Conservation (phyloP, 2,329 filamentous ascomycete genomes). For the Clarireedia homoeocarpa region DNA sequence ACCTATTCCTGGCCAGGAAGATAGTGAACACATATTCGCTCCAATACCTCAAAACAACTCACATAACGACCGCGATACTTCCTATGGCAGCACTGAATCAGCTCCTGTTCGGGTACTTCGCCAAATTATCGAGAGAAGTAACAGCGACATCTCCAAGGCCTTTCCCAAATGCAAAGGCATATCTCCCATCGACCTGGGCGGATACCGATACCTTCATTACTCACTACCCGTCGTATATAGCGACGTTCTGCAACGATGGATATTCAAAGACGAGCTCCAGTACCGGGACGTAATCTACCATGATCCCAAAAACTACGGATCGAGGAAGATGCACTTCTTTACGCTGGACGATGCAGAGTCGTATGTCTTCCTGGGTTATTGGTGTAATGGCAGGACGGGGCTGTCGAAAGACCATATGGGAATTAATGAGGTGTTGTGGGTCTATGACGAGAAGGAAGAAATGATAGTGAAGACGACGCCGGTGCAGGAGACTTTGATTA, state of each 20-base stretch:
- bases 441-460: neutral
- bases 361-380: constrained; percentile 1
- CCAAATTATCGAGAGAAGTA: neutral
- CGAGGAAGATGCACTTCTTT: neutral
- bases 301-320: no score
- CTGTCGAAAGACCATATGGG: neutral
- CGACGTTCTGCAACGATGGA: constrained; percentile 11
- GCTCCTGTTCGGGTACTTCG: neutral
- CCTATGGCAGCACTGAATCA: neutral
- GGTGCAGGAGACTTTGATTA: no score
- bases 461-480: constrained; percentile 4
- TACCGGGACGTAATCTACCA: constrained; percentile 1
- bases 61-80: no score
- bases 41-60: neutral
- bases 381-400: neutral
- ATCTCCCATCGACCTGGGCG: neutral
- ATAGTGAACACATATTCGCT: constrained; percentile 12
- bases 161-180: neutral
- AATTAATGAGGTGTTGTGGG: neutral
- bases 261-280: constrained; percentile 14
- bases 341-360: neutral
- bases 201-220: constrained; percentile 12
- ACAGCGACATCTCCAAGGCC: neutral
- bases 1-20: constrained; percentile 3
- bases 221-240: constrained; percentile 11